Evolutionary conservation across 2,329 filamentous ascomycete species (phyloP).

Genomic region (Botrytis byssoidea): DNA sequence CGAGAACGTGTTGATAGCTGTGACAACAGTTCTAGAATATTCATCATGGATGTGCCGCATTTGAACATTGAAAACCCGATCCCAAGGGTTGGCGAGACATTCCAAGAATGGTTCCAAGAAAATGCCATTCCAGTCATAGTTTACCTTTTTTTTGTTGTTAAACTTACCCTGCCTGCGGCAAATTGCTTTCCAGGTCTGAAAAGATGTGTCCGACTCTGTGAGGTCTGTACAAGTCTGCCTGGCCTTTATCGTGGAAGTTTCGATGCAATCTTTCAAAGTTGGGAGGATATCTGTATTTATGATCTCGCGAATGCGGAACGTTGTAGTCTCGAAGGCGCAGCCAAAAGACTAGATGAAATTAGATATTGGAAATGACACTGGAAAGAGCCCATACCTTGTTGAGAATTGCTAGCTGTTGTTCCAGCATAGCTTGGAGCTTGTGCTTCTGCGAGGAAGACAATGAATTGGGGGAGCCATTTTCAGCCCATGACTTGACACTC

Average conservation of each 20-base stretch:
- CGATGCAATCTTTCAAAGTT: neutral
- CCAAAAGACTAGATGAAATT: neutral
- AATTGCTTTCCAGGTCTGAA: neutral
- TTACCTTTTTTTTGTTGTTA: neutral
- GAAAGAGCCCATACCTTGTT: neutral
- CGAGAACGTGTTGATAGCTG: neutral
- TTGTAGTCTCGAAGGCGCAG: too few relatives aligned
- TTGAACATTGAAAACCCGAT: neutral
- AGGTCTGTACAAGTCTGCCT: neutral
- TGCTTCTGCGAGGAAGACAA: neutral
- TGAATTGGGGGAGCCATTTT: neutral
- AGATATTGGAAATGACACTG: neutral
- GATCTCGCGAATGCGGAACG: neutral
- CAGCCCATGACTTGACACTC: neutral
- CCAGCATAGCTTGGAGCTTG: neutral
- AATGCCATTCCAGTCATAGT: neutral
- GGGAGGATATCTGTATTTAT: neutral
- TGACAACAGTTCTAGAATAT: neutral
- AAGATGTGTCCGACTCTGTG: neutral
- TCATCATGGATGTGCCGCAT: neutral
- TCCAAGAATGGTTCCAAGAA: neutral
- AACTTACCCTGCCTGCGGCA: neutral
- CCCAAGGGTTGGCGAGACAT: neutral
- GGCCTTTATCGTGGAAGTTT: neutral
- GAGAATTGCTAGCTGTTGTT: neutral